Evolutionary conservation across 768 basidiomycete species (phyloP).

Genomic region (Kondoa subrosea): DNA sequence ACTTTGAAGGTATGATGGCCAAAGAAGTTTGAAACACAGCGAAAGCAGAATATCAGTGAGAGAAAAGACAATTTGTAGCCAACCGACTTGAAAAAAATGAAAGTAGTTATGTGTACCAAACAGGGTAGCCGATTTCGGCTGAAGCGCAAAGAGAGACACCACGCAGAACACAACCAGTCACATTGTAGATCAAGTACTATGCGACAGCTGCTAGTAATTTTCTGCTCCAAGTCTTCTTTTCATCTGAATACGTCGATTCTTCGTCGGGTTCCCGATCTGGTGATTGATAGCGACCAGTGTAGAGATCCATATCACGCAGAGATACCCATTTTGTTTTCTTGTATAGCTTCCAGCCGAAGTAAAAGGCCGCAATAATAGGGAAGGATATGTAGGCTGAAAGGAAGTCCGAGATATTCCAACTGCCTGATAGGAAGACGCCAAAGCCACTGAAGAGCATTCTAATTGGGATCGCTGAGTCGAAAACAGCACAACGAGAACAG

Average conservation of each 20-base stretch:
- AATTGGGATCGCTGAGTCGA: slow-evolving; percentile 9
- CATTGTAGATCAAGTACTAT: no score
- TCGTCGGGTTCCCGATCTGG: not conserved
- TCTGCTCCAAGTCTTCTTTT: not conserved
- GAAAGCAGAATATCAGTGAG: not conserved
- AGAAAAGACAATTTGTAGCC: no score
- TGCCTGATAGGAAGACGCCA: slow-evolving; percentile 33
- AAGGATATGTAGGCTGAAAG: not conserved
- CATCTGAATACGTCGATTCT: not conserved
- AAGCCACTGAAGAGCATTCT: slow-evolving; percentile 28
- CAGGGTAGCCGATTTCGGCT: no score
- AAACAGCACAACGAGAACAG: slow-evolving; percentile 8
- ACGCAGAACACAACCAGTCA: no score
- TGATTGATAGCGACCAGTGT: slow-evolving; percentile 13
- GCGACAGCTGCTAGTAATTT: no score
- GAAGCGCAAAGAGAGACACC: no score
- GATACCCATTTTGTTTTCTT: slow-evolving; percentile 21
- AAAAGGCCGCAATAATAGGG: not conserved
- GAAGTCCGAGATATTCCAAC: slow-evolving; percentile 27
- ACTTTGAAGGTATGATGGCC: not conserved
- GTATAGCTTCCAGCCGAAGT: slow-evolving; percentile 13
- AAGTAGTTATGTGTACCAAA: not conserved
- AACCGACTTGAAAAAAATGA: not conserved
- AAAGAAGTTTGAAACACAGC: not conserved
- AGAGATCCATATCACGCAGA: slow-evolving; percentile 22